A percentile compares a stretch with the other conserved stretches of the same genome.
Evolutionary conservation across 2,329 filamentous ascomycete genomes (phyloP).

Genomic region (Fusarium torulosum): DNA sequence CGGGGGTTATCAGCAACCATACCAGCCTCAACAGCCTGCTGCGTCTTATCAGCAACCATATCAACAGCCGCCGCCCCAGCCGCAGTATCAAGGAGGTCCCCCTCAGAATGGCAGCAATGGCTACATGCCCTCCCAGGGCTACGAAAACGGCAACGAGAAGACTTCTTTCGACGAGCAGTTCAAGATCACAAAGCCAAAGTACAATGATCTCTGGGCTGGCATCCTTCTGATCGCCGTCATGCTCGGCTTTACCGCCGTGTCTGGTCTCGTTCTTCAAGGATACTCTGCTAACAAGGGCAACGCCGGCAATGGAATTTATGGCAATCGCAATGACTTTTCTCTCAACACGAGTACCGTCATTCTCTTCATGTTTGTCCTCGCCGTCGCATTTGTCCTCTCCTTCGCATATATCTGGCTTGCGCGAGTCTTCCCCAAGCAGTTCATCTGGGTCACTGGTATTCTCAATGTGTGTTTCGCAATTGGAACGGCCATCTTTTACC

Average conservation of each 20-base stretch:
- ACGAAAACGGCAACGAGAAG: constrained; percentile 58
- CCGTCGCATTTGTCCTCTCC: constrained; percentile 79
- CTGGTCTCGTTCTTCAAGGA: constrained; percentile 79
- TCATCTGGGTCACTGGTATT: constrained; percentile 93
- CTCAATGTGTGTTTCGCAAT: constrained; percentile 86
- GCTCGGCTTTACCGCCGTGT: constrained; percentile 80
- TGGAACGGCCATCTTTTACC: constrained; percentile 89
- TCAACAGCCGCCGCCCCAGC: constrained; percentile 45
- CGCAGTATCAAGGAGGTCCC: constrained; percentile 49
- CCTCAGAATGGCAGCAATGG: constrained; percentile 43
- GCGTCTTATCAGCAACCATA: constrained; percentile 39
- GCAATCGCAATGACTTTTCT: constrained; percentile 71
- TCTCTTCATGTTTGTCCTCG: constrained; percentile 83
- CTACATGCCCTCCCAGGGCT: constrained; percentile 54
- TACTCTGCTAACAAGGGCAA: constrained; percentile 74
- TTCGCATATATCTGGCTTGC: constrained; percentile 82
- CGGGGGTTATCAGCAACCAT: constrained; percentile 42
- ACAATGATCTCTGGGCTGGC: constrained; percentile 90
- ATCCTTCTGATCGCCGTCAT: constrained; percentile 80
- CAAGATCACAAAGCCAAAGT: constrained; percentile 85
- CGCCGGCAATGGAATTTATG: constrained; percentile 81
- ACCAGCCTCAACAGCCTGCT: constrained; percentile 45
- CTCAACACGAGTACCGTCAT: constrained; percentile 88
- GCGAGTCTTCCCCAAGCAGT: constrained; percentile 84
- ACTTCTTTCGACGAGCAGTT: constrained; percentile 83